Evolutionary conservation across 2,329 filamentous ascomycete genomes (phyloP), one percentile per base, ranked within the genome.

Genomic region (Talaromyces sp.): DNA sequence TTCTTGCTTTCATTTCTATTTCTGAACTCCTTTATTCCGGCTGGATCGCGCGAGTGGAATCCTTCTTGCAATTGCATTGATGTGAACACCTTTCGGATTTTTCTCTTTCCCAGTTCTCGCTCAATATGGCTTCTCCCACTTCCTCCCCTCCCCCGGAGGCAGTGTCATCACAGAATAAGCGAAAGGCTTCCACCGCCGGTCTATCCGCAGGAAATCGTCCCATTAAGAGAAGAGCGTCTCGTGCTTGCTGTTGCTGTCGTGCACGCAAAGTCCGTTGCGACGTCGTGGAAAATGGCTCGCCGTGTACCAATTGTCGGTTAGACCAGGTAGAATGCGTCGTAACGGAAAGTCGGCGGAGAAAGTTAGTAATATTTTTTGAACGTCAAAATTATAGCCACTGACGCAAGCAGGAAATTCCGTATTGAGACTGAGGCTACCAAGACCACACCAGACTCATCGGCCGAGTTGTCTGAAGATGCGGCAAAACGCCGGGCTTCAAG

Each of bases 181-280:
- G 84, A 62, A 84, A 84, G 66, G 79, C 81, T 43, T 78, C 80
- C 40, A 74, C 78, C 58, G 82, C 83, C 25, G 82, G 82, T 28
- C 72, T 86, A 45, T 76, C 81, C 56, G 75, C 75, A 62, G 40
- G 48, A n/a, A 73, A 79, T 68, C 78, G 81, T 59, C 83, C 83
- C 56, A 84, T 87, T 55, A 97, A 96, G 76, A 83, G 91, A 68
- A 84, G 92, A 69, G 91, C 92, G n/a, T 91, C 91, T 9, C 89
- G 93, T 66, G 92, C 92, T 17, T 97, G 92, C 72, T 89, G 91
- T 62, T 91, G 88, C 66, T 96, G 92, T 75, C 84, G 92, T 67
- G 86, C 89, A 58, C 86, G 92, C 69, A 97, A 97, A 73, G 92
- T 97, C 41, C 85, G 92, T 58, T 97, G 92, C 78, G 92, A 97